Percentiles rank a stretch among this genome's conserved stretches.
Evolutionary conservation across 345 rosid species (phyloP).

Genomic region (Camelina laxa): DNA sequence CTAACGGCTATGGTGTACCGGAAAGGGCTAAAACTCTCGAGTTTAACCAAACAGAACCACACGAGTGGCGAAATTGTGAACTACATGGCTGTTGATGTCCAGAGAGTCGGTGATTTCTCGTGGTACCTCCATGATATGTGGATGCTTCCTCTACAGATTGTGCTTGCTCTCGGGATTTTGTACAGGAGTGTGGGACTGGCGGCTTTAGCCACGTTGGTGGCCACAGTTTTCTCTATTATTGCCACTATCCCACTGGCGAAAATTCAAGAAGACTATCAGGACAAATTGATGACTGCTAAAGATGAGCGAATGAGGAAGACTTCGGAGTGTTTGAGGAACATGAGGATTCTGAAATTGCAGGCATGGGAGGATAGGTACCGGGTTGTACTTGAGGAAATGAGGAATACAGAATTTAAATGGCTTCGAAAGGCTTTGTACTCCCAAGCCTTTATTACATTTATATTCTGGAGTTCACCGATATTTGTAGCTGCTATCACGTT

Average conservation of each 20-base stretch:
- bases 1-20: background rate
- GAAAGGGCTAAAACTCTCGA: background rate
- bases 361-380: background rate
- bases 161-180: background rate
- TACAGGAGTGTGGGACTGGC: constrained; percentile 1
- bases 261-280: background rate
- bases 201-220: background rate
- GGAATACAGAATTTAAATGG: background rate
- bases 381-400: background rate
- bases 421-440: background rate
- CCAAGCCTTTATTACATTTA: background rate
- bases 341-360: background rate
- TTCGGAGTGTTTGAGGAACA: background rate
- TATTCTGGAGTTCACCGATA: background rate
- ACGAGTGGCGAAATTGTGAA: background rate
- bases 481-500: background rate
- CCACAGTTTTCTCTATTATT: constrained; percentile 1
- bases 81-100: background rate
- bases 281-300: background rate
- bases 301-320: constrained; percentile 2
- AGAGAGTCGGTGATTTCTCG: background rate
- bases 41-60: background rate
- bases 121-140: background rate
- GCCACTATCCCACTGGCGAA: background rate
- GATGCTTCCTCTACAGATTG: background rate